Percentiles rank a stretch among this genome's conserved stretches.
Conservation (phyloP, 2,329 filamentous ascomycete species). For the Trichoderma sp. region DNA sequence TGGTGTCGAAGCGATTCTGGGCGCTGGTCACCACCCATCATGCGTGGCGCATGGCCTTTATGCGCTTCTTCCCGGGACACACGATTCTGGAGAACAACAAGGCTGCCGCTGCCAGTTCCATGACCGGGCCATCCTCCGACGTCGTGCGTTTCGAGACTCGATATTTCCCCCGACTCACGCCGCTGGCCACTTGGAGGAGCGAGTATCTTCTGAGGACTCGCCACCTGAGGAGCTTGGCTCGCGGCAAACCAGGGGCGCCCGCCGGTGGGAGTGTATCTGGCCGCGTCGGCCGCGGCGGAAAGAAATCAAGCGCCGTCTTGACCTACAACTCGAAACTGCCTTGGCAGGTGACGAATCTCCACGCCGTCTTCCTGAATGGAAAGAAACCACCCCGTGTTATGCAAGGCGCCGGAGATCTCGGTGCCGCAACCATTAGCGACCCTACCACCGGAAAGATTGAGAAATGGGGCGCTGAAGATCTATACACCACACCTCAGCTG, state of each 20-base stretch:
- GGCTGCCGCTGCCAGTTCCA: constrained; percentile 43
- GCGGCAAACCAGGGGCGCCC: constrained; percentile 74
- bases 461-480: constrained; percentile 78
- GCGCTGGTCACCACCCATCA: constrained; percentile 85
- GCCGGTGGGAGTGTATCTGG: constrained; percentile 54
- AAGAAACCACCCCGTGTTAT: constrained; percentile 79
- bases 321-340: constrained; percentile 86
- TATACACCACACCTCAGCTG: constrained; percentile 74
- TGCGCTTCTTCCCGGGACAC: constrained; percentile 83
- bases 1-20: constrained; percentile 88
- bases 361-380: constrained; percentile 72
- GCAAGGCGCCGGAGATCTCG: constrained; percentile 79
- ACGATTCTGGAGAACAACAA: constrained; percentile 43
- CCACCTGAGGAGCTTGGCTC: constrained; percentile 75
- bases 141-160: constrained; percentile 71
- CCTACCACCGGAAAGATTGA: constrained; percentile 75
- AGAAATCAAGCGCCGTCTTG: constrained; percentile 71
- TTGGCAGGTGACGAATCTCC: constrained; percentile 76
- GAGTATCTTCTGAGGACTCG: constrained; percentile 90
- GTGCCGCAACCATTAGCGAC: constrained; percentile 79
- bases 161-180: constrained; percentile 79
- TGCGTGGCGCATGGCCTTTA: constrained; percentile 90
- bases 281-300: constrained; percentile 56
- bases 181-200: constrained; percentile 89
- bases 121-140: constrained; percentile 54